A percentile compares a stretch with the other conserved stretches of the same genome.
Evolutionary conservation across 768 basidiomycete genomes (phyloP).

Genomic region (Chlorophyllum brunneum): DNA sequence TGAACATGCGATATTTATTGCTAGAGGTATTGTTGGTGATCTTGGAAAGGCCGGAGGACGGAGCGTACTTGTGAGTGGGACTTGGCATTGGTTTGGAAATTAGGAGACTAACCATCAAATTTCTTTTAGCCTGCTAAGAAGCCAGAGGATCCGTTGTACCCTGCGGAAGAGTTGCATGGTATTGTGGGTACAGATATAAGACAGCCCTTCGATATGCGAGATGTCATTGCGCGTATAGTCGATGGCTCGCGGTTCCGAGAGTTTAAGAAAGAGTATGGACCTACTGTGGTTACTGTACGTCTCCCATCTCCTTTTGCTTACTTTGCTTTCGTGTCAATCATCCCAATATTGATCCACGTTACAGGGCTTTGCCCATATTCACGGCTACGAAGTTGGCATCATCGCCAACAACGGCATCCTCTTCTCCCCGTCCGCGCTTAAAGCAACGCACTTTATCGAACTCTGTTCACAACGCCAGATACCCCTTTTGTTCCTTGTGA

Average conservation of each 20-base stretch:
- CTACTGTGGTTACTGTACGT: constrained; percentile 82
- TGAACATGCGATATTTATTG: constrained; percentile 79
- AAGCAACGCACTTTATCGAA: constrained; percentile 94
- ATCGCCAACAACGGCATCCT: constrained; percentile 94
- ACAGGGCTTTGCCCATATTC: constrained; percentile 85
- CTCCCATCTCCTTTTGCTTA: background rate
- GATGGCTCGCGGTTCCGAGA: constrained; percentile 91
- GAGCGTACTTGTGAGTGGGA: constrained; percentile 41
- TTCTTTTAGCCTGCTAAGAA: constrained; percentile 46
- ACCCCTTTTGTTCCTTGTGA: constrained; percentile 89
- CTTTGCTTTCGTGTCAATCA: background rate
- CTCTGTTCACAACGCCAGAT: constrained; percentile 89
- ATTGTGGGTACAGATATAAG: constrained; percentile 89
- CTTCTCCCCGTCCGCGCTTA: constrained; percentile 89
- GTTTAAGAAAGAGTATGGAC: constrained; percentile 94
- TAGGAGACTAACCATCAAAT: background rate
- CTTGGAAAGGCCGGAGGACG: constrained; percentile 60
- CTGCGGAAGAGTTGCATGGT: constrained; percentile 79
- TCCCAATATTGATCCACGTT: background rate
- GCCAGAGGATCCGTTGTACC: constrained; percentile 74
- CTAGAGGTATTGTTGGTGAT: constrained; percentile 74
- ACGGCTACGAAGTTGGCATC: constrained; percentile 88
- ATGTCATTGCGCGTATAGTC: constrained; percentile 87
- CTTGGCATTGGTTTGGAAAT: background rate
- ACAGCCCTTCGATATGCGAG: constrained; percentile 90